Conservation (phyloP, 2,329 filamentous ascomycete genomes). For the Pestalotiopsis sp. region DNA sequence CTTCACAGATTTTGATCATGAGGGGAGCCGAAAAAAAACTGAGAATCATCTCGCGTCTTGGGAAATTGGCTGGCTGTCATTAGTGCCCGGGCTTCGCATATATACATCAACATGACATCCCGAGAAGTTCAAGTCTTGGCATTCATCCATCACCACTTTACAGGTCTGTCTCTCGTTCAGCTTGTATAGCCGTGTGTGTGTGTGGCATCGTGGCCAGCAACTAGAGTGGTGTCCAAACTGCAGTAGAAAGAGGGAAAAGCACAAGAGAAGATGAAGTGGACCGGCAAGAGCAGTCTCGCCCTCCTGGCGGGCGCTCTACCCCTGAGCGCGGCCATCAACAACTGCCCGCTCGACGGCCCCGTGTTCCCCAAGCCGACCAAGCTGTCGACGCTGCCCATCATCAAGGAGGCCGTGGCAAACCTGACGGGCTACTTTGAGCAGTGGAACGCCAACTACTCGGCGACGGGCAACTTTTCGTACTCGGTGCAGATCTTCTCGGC, state of each 20-base stretch:
- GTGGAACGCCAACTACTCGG: slow-evolving; percentile 10
- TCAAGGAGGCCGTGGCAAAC: slow-evolving; percentile 23
- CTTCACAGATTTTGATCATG: neutral
- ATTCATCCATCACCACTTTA: neutral
- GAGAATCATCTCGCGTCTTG: neutral
- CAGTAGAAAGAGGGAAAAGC: neutral
- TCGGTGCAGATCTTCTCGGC: slow-evolving; percentile 40
- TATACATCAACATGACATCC: slow-evolving; percentile 5
- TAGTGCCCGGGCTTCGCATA: slow-evolving; percentile 3
- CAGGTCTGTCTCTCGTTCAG: slow-evolving; percentile 1
- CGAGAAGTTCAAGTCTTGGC: slow-evolving; percentile 8
- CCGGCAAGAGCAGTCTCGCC: neutral
- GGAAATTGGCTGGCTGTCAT: neutral
- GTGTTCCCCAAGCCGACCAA: slow-evolving; percentile 26
- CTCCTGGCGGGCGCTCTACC: slow-evolving; percentile 5
- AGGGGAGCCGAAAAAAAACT: neutral
- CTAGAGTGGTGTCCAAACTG: neutral
- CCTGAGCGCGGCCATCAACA: slow-evolving; percentile 6
- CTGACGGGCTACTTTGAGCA: slow-evolving; percentile 22
- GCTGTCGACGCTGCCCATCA: slow-evolving; percentile 20
- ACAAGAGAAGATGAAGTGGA: neutral
- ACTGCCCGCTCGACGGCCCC: slow-evolving; percentile 28
- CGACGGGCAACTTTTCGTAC: slow-evolving; percentile 34
- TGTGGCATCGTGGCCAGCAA: neutral
- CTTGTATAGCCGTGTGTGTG: neutral